Base-by-base conservation (phyloP, 768 basidiomycete genomes). In the Russula olivacea region DNA sequence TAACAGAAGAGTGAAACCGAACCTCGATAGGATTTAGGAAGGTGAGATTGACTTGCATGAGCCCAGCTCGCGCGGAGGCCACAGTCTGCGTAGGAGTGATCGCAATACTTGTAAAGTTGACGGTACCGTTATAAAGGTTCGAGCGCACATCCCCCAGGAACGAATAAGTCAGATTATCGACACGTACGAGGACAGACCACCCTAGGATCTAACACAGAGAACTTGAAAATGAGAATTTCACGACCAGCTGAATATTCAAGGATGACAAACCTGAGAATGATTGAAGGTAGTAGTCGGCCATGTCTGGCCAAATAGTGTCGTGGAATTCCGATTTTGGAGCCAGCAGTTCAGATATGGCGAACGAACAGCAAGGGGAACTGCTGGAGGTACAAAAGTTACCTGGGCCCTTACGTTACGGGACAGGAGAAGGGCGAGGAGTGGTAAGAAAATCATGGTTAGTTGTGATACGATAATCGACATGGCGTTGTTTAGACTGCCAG, bases 21-120 rank as follows among this genome's bases (percentile, higher is more conserved):
- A 76, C 76, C 70, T 76, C 76, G 25, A 78, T 74, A 4, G 77
- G 78, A 41, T 73, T 76, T n/a, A 79, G 67, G 64, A 76, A 78
- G 1, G 74, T 75, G 45, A 74, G 71, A n/a, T 70, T 77, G 56
- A 77, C 55, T 49, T 75, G 70, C 61, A 78, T 74, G 4, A 71
- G 66, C 23, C 76, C 78, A 10, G 75, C 75, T 40, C 64, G 61
- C 55, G 77, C 66, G 2, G 64, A 68, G 63, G 74, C 73, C 9
- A 71, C 69, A 52, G 74, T 72, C 10, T 71, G 70, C 0, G 78
- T 77, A 0, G 78, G 73, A 0, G 78, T 77, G 61, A 78, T 66
- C 52, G 69, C 64, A 2, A 65, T 66, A 55, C 65, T 51, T 3
- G 64, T 69, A 34, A 73, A 58, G 51, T 68, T 72, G 8, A 66